Base-by-base conservation (phyloP, 163 green algal genomes). In the Scenedesmus sp. region DNA sequence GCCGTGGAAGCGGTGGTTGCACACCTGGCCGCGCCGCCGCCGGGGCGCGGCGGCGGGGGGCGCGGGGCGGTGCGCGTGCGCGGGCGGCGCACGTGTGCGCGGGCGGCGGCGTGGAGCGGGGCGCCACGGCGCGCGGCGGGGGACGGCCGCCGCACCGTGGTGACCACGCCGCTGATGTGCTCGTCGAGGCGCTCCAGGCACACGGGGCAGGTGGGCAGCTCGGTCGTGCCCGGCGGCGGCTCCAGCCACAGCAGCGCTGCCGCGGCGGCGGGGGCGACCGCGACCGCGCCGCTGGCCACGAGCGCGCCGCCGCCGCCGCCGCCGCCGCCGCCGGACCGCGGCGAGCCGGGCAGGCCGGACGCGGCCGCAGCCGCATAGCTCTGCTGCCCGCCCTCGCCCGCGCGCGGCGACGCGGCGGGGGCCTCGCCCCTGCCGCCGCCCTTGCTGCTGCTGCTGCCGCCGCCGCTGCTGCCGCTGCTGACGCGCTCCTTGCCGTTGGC, bases 1-100 rank as follows among this genome's bases (percentile, higher is more conserved):
- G 60, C 89, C 93, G 84, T 99, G 96, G 81, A 99, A 99, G 33
- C 89, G 82, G 86, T 99, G 96, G 77, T 98, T 98, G 92, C 96
- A 98, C 18, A 96, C 90, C 90, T 94, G 10, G 39, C 39, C 7
- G 39, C n/a, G n/a, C n/a, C n/a, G n/a, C n/a, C n/a, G n/a, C n/a
- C n/a, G n/a, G n/a, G n/a, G n/a, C n/a, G n/a, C n/a, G n/a, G n/a
- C n/a, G n/a, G n/a, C n/a, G n/a, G n/a, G n/a, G n/a, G n/a, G n/a
- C n/a, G n/a, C n/a, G n/a, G n/a, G n/a, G n/a, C n/a, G n/a, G n/a
- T n/a, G n/a, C n/a, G n/a, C n/a, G n/a, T n/a, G n/a, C n/a, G n/a
- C n/a, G n/a, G n/a, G n/a, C n/a, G n/a, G n/a, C n/a, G n/a, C n/a
- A n/a, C n/a, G n/a, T n/a, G n/a, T n/a, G n/a, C n/a, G n/a, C n/a